These are phyloP conservation scores for Ogataea glucozyma DNA, from an alignment of 805 yeast genomes.

Conservation along the genomic window DNA sequence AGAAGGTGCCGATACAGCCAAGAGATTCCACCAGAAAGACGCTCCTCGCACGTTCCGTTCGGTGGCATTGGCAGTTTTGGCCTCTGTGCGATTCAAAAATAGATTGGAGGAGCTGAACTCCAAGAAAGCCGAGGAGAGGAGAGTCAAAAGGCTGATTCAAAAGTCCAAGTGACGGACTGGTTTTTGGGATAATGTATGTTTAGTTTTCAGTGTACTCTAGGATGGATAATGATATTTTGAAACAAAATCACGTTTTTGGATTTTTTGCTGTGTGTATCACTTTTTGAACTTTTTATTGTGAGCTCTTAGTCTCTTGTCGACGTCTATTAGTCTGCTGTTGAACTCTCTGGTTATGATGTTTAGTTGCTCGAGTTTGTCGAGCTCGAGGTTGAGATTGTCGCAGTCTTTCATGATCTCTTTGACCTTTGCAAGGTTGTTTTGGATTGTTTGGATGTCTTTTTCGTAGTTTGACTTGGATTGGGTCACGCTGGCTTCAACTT, in stretches of 20 bases:
- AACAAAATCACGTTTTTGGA: too few relatives aligned
- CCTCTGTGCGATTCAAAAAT: constrained; percentile 39
- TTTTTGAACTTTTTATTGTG: constrained; percentile 19
- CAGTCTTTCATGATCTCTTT: constrained; percentile 26
- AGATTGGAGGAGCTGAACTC: constrained; percentile 29
- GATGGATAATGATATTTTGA: constrained; percentile 5
- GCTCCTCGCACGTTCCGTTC: constrained; percentile 27
- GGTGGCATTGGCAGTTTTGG: constrained; percentile 38
- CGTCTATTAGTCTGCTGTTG: constrained; percentile 22
- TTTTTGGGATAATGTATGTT: constrained; percentile 14
- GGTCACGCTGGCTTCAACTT: constrained; percentile 30
- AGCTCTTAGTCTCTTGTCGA: constrained; percentile 23
- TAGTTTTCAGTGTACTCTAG: constrained; percentile 10
- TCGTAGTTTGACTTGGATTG: constrained; percentile 28
- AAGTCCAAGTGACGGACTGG: neutral
- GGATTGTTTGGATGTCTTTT: constrained; percentile 22
- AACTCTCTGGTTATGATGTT: constrained; percentile 34
- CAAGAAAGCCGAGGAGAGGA: constrained; percentile 17
- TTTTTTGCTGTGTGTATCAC: constrained; percentile 2
- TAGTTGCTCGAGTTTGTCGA: constrained; percentile 37
- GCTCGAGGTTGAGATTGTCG: constrained; percentile 30
- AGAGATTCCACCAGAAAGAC: constrained; percentile 11
- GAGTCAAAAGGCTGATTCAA: constrained; percentile 22
- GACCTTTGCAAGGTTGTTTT: constrained; percentile 22
- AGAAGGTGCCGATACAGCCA: constrained; percentile 14